These are phyloP conservation scores for Solanum habrochaites DNA, from an alignment of 257 asterid genomes.

Conservation along the genomic window DNA sequence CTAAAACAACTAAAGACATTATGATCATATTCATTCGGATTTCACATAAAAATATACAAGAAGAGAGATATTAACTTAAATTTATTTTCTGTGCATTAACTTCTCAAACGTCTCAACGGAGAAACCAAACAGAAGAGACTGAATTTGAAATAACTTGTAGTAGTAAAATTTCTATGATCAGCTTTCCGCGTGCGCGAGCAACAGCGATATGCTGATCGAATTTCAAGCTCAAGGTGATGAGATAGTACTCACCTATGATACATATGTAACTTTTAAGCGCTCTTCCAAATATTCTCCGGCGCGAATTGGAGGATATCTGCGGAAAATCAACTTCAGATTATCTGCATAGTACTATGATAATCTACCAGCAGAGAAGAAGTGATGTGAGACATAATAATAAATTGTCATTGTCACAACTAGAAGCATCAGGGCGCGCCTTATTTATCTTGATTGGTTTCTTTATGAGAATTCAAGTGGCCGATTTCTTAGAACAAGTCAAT, in stretches of 20 bases:
- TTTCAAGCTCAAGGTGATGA: neutral
- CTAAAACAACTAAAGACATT: neutral
- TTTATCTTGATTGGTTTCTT: neutral
- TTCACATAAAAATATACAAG: neutral
- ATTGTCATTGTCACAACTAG: neutral
- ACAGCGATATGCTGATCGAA: neutral
- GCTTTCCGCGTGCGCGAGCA: neutral
- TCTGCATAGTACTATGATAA: neutral
- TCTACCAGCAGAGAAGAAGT: neutral
- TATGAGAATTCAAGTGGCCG: neutral
- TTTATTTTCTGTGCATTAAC: neutral
- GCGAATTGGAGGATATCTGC: conserved; percentile 48
- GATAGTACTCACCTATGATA: neutral
- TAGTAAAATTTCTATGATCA: neutral
- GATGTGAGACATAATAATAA: neutral
- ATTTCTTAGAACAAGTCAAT: neutral
- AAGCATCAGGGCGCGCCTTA: neutral
- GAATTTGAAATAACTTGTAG: neutral
- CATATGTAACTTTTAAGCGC: conserved; percentile 29
- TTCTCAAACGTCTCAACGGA: neutral
- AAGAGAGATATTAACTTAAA: neutral
- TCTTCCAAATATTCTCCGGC: conserved; percentile 39
- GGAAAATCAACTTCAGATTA: neutral
- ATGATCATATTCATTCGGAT: neutral
- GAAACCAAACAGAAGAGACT: neutral